These are phyloP conservation scores for Amylostereum areolatum DNA, from an alignment of 1,284 basidiomycete genomes.

Conservation along the genomic window DNA sequence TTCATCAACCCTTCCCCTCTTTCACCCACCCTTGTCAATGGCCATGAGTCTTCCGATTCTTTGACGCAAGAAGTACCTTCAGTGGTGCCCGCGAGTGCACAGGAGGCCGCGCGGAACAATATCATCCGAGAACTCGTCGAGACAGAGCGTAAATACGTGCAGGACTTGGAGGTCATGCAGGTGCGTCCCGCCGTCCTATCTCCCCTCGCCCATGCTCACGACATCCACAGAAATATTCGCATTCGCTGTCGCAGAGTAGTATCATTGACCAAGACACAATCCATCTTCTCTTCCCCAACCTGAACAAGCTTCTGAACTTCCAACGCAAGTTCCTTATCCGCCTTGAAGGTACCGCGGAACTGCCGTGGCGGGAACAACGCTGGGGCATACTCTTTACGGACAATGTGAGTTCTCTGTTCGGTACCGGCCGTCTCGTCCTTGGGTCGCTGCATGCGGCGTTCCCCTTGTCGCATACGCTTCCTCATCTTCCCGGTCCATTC, in stretches of 20 bases:
- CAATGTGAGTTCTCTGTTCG: conserved; percentile 50
- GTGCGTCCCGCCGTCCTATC: conserved; percentile 35
- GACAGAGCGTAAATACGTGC: conserved; percentile 96
- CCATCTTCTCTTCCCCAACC: conserved; percentile 91
- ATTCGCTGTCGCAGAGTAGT: conserved; percentile 73
- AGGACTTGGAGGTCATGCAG: conserved; percentile 96
- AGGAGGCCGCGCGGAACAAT: conserved; percentile 68
- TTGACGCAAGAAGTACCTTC: conserved; percentile 38
- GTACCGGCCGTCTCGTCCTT: conserved; percentile 21
- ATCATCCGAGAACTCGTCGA: conserved; percentile 86
- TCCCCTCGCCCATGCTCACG: conserved; percentile 12
- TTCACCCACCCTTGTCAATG: conserved; percentile 43
- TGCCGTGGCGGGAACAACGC: conserved; percentile 80
- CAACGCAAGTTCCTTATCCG: conserved; percentile 95
- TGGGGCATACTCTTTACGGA: conserved; percentile 85
- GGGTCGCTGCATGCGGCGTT: conserved; percentile 21
- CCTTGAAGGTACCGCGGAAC: conserved; percentile 81
- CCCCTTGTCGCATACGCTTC: conserved; percentile 29
- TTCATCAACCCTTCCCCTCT: conserved; percentile 62
- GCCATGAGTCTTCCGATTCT: conserved; percentile 57
- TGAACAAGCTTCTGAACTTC: conserved; percentile 95
- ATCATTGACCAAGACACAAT: conserved; percentile 92
- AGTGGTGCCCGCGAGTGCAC: conserved; percentile 41
- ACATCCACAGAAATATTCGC: conserved; percentile 67
- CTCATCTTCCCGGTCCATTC: conserved; percentile 23